Base-by-base conservation (phyloP, 176 grass and related monocot species). In the Musa troglodytarum region DNA sequence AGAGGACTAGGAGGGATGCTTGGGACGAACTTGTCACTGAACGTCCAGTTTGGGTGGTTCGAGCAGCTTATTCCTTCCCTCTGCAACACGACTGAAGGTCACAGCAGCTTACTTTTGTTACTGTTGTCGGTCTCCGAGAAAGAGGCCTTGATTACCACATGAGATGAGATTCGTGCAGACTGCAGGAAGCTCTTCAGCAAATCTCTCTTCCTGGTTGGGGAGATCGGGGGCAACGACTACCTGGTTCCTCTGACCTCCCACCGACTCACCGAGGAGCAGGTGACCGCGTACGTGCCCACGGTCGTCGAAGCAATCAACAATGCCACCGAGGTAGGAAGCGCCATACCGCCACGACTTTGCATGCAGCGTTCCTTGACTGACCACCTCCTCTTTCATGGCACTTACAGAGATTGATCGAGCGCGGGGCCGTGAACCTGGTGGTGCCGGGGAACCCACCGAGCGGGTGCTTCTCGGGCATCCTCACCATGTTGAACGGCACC, bases 361-460 rank as follows among this genome's bases (percentile, higher is more conserved):
- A 43, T 34, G 29, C 3, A 34, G 29, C 29, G 29, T 6, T 6
- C 34, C 34, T 43, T 5, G 34, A 43, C 34, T 43, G 34, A 43
- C 34, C 34, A 43, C 34, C 4, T 6, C 34, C 34, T 43, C 34
- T 5, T 43, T 5, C 55, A 54, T 1, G 1, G 8, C 0, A 7
- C 17, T 17, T 10, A 13, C 84, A 99, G 96, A 86, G 85, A 73
- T 86, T 99, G 80, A 99, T 99, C 64, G 77, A 80, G 28, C 85
- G 89, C 69, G 96, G 96, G 10, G 96, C 96, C 21, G 77, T 71
- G 80, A 86, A 99, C n/a, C 53, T 99, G 80, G 85, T 99, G 69
- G 91, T 99, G 20, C 96, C 96, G 15, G 96, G 96, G 43, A 87
- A 92, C 69, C 87, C 91, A 64, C 96, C 96, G 25, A 83, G 84